Conservation (phyloP, 2,329 filamentous ascomycete species). For the Aspergillus clavatus region DNA sequence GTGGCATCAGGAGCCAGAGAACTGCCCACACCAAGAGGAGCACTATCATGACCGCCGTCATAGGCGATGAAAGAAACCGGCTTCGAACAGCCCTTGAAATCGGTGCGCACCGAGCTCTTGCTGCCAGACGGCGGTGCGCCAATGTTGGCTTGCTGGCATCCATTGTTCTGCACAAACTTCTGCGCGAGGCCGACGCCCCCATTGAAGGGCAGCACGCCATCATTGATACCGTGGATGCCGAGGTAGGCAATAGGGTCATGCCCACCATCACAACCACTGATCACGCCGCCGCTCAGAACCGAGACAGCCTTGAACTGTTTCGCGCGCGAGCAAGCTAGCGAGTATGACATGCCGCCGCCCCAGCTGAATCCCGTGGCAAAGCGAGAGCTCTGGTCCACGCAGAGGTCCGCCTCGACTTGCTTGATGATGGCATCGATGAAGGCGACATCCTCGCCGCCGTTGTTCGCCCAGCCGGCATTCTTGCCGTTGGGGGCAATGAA, state of each 20-base stretch:
- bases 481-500: constrained; percentile 44
- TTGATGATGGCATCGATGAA: constrained; percentile 40
- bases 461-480: constrained; percentile 42
- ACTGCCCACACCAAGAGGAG: constrained; percentile 10
- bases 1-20: constrained; percentile 13
- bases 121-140: constrained; percentile 6
- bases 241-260: constrained; percentile 39
- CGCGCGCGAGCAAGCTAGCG: constrained; percentile 41
- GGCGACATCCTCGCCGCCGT: constrained; percentile 38
- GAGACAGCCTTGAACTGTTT: constrained; percentile 39
- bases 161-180: constrained; percentile 37
- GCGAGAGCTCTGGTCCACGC: constrained; percentile 39
- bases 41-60: constrained; percentile 12
- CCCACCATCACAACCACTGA: constrained; percentile 37
- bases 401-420: constrained; percentile 38
- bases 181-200: constrained; percentile 36
- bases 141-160: constrained; percentile 23
- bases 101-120: constrained; percentile 5
- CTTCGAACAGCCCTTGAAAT: constrained; percentile 10
- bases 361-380: constrained; percentile 47
- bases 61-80: constrained; percentile 14
- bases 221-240: constrained; percentile 38
- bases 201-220: constrained; percentile 35
- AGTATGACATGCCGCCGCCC: constrained; percentile 42
- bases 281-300: constrained; percentile 28